These are phyloP conservation scores for Cutaneotrichosporon sp. DNA, from an alignment of 1,284 basidiomycete species.

Conservation along the genomic window DNA sequence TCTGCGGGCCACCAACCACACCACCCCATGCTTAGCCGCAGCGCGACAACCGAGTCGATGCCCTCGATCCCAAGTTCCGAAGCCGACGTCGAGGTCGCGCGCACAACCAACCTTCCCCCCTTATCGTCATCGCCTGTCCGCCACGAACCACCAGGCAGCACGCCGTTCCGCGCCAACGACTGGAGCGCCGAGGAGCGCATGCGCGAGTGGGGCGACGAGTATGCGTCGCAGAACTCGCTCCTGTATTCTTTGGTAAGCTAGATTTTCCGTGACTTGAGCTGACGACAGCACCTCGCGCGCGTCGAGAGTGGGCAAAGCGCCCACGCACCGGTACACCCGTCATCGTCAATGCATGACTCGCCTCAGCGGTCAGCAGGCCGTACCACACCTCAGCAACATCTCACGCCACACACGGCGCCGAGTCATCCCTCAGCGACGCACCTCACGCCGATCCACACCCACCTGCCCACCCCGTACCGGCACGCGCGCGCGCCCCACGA, in stretches of 20 bases:
- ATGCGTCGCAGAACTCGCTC: conserved; percentile 17
- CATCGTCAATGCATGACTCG: neutral
- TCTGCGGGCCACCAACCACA: neutral
- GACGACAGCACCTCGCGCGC: conserved; percentile 7
- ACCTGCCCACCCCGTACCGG: conserved; percentile 9
- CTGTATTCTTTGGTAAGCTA: conserved; percentile 16
- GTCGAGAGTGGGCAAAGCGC: conserved; percentile 1
- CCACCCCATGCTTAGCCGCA: neutral
- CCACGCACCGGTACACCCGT: neutral
- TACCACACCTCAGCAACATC: conserved; percentile 1
- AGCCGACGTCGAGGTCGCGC: conserved; percentile 1
- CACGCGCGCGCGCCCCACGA: neutral
- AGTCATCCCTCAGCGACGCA: neutral
- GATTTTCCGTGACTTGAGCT: neutral
- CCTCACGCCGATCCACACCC: neutral
- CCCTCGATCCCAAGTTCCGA: neutral
- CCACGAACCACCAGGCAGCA: conserved; percentile 14
- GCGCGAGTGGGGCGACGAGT: conserved; percentile 21
- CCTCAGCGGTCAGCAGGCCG: neutral
- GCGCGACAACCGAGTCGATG: neutral
- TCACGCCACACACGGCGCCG: neutral
- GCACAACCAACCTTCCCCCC: neutral
- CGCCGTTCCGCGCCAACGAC: conserved; percentile 17
- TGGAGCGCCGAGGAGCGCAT: conserved; percentile 19
- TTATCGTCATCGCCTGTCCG: conserved; percentile 18